A percentile compares a stretch with the other conserved stretches of the same genome.
phyloP scores from a whole-genome alignment of 1,139 yeast species.

The Hyphopichia khmerensis region DNA sequence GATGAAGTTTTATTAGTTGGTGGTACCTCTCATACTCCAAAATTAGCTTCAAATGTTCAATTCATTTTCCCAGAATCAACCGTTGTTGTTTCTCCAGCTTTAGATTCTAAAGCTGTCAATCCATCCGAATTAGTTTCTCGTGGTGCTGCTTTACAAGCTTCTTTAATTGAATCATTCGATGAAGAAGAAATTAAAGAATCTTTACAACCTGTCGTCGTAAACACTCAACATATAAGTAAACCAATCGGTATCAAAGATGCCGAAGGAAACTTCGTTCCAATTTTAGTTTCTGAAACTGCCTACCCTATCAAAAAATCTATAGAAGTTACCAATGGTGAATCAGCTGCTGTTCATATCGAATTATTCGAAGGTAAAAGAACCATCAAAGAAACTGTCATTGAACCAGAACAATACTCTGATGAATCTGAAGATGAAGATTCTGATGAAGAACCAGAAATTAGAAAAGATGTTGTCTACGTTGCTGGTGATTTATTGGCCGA shows the following conservation, averaged over 20 bases:
- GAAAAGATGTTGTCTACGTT: constrained; percentile 69
- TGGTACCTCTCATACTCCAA: constrained; percentile 91
- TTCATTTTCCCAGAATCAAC: constrained; percentile 81
- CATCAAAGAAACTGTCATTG: constrained; percentile 73
- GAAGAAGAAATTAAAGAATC: constrained; percentile 85
- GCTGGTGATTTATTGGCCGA: constrained; percentile 79
- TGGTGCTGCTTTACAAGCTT: constrained; percentile 98
- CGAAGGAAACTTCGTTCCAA: constrained; percentile 69
- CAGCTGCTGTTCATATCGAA: constrained; percentile 63
- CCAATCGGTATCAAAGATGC: constrained; percentile 84
- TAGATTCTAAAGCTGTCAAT: constrained; percentile 73
- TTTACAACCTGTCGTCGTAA: constrained; percentile 79
- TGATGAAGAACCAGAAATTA: constrained; percentile 69
- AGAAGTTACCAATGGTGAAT: constrained; percentile 59
- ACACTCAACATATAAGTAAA: constrained; percentile 82
- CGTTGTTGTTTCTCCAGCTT: constrained; percentile 71
- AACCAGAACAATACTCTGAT: constrained; percentile 54
- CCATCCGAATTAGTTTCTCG: constrained; percentile 90
- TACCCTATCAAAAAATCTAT: constrained; percentile 85
- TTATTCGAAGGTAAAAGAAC: constrained; percentile 84
- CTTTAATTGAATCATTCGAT: constrained; percentile 80
- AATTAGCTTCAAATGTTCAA: constrained; percentile 74
- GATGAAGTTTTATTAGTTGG: constrained; percentile 93
- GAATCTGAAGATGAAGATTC: constrained; percentile 30
- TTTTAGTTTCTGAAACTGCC: constrained; percentile 83